Base-by-base conservation (phyloP, 371 early-diverging fungal genomes). In the Mortierella sp. region DNA sequence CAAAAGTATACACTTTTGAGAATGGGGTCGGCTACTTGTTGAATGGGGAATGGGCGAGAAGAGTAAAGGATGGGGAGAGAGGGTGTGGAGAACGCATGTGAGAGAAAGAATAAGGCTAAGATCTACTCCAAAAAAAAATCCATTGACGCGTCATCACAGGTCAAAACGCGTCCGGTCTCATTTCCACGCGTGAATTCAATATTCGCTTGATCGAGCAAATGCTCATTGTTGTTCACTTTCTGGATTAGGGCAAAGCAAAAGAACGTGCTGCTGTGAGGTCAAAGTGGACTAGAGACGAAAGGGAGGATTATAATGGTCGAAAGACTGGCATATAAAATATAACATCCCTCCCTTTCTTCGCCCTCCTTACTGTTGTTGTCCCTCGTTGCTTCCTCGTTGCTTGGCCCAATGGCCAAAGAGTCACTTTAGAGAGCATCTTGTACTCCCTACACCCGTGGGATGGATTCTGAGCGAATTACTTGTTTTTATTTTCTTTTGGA, bases 371-470 rank as follows among this genome's bases (percentile, higher is more conserved):
- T 44, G 2, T 16, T 5, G 13, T 13, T 45, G 45, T 45, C 5
- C 13, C 4, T 19, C 5, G 45, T 45, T 44, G 13, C 5, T 45
- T 41, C n/a, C n/a, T 45, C 19, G 19, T 14, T n/a, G 24, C 41
- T 64, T 26, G 64, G 64, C 39, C 26, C 26, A 52, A 29, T 14
- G 16, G 16, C 45, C n/a, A 65, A 14, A 64, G 43, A 39, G 41
- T 64, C 41, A 64, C 64, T 40, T 41, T 45, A 66, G 29, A 29
- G 66, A 19, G 66, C n/a, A 66, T 31, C 43, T 26, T 29, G 45
- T 31, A 31, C 26, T 66, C 29, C 64, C 31, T 24, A 22, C 66
- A 26, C 29, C 45, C 66, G 40, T 41, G n/a, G 8, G 52, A 14
- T 14, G 34, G 55, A 14, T 65, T 29, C 34, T 34, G 34, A 34